Evolutionary conservation across 2,329 filamentous ascomycete genomes (phyloP).

Genomic region (Coniochaeta ligniaria): DNA sequence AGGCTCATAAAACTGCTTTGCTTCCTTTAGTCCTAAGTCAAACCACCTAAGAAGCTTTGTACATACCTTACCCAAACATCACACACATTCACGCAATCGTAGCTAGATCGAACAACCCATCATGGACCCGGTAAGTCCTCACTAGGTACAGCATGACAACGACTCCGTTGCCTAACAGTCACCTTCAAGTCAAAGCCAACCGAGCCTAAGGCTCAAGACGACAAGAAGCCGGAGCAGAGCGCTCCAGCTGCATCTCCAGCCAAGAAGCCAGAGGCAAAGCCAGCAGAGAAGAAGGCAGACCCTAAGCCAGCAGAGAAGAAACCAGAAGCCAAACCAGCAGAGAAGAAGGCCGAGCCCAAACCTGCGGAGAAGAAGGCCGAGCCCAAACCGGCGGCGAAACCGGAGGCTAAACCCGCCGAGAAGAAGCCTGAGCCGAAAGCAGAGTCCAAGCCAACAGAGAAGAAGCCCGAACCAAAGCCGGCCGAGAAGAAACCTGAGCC

Average conservation of each 20-base stretch:
- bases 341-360: background rate
- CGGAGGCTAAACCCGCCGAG: constrained; percentile 5
- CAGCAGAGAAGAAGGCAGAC: background rate
- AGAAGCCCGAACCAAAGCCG: background rate
- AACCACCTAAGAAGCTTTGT: background rate
- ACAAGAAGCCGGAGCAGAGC: constrained; percentile 2
- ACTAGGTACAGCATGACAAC: background rate
- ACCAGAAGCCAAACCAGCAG: background rate
- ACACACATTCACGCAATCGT: background rate
- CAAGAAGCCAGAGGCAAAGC: background rate
- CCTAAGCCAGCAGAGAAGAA: background rate
- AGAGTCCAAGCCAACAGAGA: constrained; percentile 6
- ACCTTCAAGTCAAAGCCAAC: background rate
- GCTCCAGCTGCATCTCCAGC: background rate
- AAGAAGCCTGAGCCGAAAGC: constrained; percentile 6
- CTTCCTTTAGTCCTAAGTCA: background rate
- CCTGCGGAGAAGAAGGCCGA: background rate
- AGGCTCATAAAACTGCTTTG: constrained; percentile 1
- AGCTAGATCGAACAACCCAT: background rate
- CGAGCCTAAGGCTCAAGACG: background rate
- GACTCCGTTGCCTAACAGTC: background rate
- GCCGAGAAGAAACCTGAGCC: background rate
- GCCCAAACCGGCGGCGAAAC: background rate
- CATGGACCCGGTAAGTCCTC: background rate
- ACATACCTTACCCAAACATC: background rate